Evolutionary conservation across 2,329 filamentous ascomycete species (phyloP), one percentile per base, ranked within the genome.

Genomic region (Colletotrichum sp.): DNA sequence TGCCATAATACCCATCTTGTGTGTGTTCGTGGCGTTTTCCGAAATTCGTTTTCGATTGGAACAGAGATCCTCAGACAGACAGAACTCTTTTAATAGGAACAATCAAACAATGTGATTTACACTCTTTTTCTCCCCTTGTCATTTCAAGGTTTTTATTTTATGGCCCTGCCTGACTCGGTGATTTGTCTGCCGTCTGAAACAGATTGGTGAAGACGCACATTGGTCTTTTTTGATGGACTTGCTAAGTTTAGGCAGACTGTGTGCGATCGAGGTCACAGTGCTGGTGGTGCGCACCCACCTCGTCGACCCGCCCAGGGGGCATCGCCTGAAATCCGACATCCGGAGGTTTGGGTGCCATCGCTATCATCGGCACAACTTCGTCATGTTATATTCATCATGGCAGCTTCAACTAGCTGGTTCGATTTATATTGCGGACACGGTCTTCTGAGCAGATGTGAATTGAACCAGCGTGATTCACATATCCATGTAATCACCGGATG

Each of bases 1-100:
- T 75, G 63, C 74, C 66, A 76, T 75, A 76, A 76, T 76, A 76
- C 74, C 74, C 74, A 67, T 75, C 36, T 59, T 57, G 71, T 75
- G 63, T 70, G 64, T 74, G 70, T 69, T 48, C 57, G 64, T 74
- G 73, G 70, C 64, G 66, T 75, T 76, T 65, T 73, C 43, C 68
- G 69, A 64, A 34, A 18, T 30, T 36, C 34, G 13, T 30, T 69
- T 48, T 60, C 70, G 28, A 69, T 68, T 73, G 28, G 48, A 64
- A 39, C 69, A 39, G 57, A 64, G 32, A 57, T 34, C 61, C 30
- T 68, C 65, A 48, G 55, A 68, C 18, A 68, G 36, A 64, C 39
- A 48, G 39, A 48, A n/a, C 21, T 64, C 60, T 18, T 63, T 59
- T 52, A 32, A 28, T 34, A 67, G 32, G 30, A 72, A 63, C 36